phyloP scores from a whole-genome alignment of 257 asterid genomes.

The Pogostemon cablin region DNA sequence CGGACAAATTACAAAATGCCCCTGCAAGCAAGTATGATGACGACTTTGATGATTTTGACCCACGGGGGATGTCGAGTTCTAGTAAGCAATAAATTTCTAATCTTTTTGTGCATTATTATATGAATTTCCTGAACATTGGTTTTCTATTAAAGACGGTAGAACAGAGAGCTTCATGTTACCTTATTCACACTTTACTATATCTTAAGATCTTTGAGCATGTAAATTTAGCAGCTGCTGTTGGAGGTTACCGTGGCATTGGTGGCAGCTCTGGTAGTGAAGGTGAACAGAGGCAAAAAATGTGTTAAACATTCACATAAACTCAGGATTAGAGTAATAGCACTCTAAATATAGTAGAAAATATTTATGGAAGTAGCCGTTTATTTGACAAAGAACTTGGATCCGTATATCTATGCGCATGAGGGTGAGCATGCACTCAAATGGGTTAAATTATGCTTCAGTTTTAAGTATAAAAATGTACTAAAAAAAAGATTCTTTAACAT shows the following conservation, averaged over 20 bases:
- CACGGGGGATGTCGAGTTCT: slow-evolving; percentile 75
- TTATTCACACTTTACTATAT: not conserved
- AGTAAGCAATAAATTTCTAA: slow-evolving; percentile 58
- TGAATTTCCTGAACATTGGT: not conserved
- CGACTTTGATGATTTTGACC: slow-evolving; percentile 92
- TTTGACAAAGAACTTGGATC: slow-evolving; percentile 3
- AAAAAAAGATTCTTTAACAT: slow-evolving; percentile 14
- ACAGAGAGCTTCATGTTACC: slow-evolving; percentile 16
- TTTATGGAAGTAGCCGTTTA: not conserved
- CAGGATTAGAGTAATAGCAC: slow-evolving; percentile 2
- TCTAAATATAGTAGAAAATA: not conserved
- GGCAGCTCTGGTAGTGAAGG: slow-evolving; percentile 15
- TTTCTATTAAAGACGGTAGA: slow-evolving; percentile 10
- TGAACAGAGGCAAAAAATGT: not conserved
- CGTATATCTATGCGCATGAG: not conserved
- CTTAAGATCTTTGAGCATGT: slow-evolving; percentile 1
- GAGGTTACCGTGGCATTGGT: slow-evolving; percentile 13
- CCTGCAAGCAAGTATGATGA: slow-evolving; percentile 58
- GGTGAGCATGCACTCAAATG: not conserved
- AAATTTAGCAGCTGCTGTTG: not conserved
- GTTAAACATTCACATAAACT: not conserved
- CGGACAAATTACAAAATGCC: slow-evolving; percentile 47
- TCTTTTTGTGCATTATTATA: not conserved
- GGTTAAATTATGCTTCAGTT: not conserved
- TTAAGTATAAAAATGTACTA: not conserved